Base-by-base conservation (phyloP, 352 stramenopile genomes). In the Aphanomyces invadans region DNA sequence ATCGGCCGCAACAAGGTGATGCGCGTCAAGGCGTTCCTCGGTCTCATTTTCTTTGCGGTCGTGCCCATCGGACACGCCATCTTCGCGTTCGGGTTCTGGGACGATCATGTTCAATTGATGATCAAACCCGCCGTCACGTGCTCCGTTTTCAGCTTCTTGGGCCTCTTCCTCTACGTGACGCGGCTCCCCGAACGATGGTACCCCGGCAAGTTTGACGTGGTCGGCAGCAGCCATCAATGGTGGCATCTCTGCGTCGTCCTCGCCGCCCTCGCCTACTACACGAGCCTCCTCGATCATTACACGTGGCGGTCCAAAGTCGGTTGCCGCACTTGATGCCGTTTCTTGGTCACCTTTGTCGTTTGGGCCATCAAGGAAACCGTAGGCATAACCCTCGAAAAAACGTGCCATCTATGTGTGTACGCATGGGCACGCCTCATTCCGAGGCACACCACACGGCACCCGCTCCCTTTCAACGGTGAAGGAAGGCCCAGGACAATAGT, bases 231-330 rank as follows among this genome's bases (percentile, higher is more conserved):
- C 68, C 86, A 95, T 74, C 83, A 95, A 71, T 76, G 92, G 39
- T 95, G 86, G 86, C 86, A 95, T 75, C 83, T 95, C 49, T 95
- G 83, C 61, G 86, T 95, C 53, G 79, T 95, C 55, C 76, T 78
- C n/a, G 86, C 86, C 11, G 86, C 86, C 61, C 81, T 95, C 55
- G 80, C 92, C 65, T 83, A 92, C 75, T 90, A 92, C 64, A 74
- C 75, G 56, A 92, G 91, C 68, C 76, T 81, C 15, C 73, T 94
- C 69, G 81, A 91, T 73, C 83, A 94, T 57, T 90, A 91, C 69
- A 76, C 92, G 73, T 94, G 85, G 85, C 85, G 85, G 53, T 90
- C 80, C 79, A 84, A 91, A 65, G 90, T 80, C 26, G 75, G 84
- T 46, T 93, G 85, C 67, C 12, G 17, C 21, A 36, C 25, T 15